These are phyloP conservation scores for Naganishia kalamii DNA, from an alignment of 768 basidiomycete species.

Conservation along the genomic window DNA sequence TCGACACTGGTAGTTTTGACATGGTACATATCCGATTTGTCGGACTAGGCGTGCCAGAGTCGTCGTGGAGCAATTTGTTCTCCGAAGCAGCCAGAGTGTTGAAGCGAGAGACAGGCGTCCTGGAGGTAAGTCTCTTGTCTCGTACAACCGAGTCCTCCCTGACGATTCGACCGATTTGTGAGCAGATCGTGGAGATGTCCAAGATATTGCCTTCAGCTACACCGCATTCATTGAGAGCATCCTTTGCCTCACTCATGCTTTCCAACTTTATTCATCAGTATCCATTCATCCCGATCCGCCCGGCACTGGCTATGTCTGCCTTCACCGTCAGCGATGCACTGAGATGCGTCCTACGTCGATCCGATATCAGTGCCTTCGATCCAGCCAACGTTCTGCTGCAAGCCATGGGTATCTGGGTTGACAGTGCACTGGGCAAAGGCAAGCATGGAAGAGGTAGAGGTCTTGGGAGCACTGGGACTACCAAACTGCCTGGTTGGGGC, in stretches of 20 bases:
- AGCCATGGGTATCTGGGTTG: constrained; percentile 17
- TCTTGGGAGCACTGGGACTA: too few species aligned
- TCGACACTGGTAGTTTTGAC: constrained; percentile 44
- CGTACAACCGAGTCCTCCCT: constrained; percentile 14
- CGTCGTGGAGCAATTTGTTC: constrained; percentile 36
- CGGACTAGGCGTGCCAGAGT: constrained; percentile 40
- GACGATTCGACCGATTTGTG: not conserved
- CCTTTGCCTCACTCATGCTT: constrained; percentile 34
- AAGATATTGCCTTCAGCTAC: constrained; percentile 29
- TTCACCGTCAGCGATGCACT: constrained; percentile 23
- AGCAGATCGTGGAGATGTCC: constrained; percentile 31
- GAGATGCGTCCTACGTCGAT: constrained; percentile 19
- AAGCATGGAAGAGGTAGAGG: constrained; percentile 20
- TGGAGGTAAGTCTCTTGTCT: constrained; percentile 29
- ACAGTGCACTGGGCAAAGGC: constrained; percentile 20
- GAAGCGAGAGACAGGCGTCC: constrained; percentile 32
- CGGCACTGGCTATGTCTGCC: constrained; percentile 28
- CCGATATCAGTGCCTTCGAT: not conserved
- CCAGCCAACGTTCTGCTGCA: not conserved
- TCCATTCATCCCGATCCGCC: constrained; percentile 32
- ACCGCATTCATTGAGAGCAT: constrained; percentile 27
- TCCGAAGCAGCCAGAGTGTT: constrained; percentile 41
- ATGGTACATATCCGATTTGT: constrained; percentile 42
- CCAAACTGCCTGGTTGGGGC: constrained; percentile 10
- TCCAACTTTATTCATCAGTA: constrained; percentile 35